Evolutionary conservation across 345 rosid species (phyloP).

Genomic region (Pugionium dolabratum): DNA sequence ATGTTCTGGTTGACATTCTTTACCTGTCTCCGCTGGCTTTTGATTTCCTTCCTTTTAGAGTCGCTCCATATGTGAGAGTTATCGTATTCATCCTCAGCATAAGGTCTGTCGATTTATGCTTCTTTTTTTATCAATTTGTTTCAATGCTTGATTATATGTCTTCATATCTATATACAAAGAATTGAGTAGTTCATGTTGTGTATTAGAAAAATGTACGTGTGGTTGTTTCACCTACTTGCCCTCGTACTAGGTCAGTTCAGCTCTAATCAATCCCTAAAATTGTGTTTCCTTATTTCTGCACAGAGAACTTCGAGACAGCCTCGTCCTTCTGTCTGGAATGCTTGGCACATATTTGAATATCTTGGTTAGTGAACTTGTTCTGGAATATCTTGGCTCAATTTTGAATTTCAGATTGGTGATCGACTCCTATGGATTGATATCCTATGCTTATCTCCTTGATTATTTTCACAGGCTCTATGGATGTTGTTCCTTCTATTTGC

Average conservation of each 20-base stretch:
- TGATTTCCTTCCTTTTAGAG: constrained; percentile 70
- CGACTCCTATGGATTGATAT: constrained; percentile 18
- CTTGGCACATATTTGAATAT: constrained; percentile 75
- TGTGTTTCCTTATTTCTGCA: constrained; percentile 16
- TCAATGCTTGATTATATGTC: constrained; percentile 1
- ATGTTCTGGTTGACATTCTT: constrained; percentile 69
- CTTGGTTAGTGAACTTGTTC: constrained; percentile 61
- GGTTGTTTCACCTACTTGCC: constrained; percentile 4
- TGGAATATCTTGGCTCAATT: constrained; percentile 5
- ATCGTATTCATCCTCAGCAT: constrained; percentile 67
- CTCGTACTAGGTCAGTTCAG: background rate
- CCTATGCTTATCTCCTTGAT: constrained; percentile 30
- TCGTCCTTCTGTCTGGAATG: constrained; percentile 85
- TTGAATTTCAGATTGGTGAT: constrained; percentile 8
- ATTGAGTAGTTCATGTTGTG: background rate
- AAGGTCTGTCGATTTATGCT: constrained; percentile 46
- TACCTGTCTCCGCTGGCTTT: constrained; percentile 74
- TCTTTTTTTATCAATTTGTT: constrained; percentile 3
- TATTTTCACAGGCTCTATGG: constrained; percentile 73
- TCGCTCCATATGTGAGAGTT: constrained; percentile 90
- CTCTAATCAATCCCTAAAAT: background rate
- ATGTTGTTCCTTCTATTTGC: constrained; percentile 82
- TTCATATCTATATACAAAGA: background rate
- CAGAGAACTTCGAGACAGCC: constrained; percentile 73
- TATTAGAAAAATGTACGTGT: background rate